Conservation (phyloP, 2,329 filamentous ascomycete genomes). For the Pestalotiopsis sp. region DNA sequence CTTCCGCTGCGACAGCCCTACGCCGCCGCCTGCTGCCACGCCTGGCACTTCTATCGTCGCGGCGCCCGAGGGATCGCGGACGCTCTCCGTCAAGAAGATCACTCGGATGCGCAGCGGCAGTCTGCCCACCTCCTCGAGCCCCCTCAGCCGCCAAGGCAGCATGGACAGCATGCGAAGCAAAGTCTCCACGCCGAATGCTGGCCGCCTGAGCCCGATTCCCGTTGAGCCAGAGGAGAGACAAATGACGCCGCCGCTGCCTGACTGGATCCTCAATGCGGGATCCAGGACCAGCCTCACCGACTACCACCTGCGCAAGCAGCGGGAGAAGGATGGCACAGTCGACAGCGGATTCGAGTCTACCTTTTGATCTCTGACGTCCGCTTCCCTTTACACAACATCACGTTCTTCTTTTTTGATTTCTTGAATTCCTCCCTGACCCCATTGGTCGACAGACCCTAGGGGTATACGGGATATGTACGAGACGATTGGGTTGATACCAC, state of each 20-base stretch:
- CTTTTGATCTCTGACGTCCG: neutral
- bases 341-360: constrained; percentile 1
- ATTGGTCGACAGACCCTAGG: neutral
- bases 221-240: constrained; percentile 39
- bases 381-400: neutral
- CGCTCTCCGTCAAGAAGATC: constrained; percentile 59
- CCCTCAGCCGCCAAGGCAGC: constrained; percentile 52
- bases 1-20: constrained; percentile 72
- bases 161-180: constrained; percentile 46
- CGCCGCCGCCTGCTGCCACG: constrained; percentile 65
- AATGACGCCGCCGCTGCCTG: constrained; percentile 63
- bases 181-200: constrained; percentile 19
- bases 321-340: constrained; percentile 18
- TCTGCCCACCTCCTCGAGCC: constrained; percentile 47
- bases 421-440: neutral
- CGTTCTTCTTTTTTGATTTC: neutral
- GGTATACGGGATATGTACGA: neutral
- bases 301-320: constrained; percentile 43
- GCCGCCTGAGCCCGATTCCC: constrained; percentile 20
- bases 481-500: constrained; percentile 9
- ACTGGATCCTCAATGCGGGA: constrained; percentile 61
- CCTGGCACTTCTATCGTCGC: constrained; percentile 73
- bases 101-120: constrained; percentile 59
- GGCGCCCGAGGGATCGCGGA: constrained; percentile 67
- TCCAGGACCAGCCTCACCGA: constrained; percentile 49